Evolutionary conservation across 1,284 basidiomycete genomes (phyloP).

Genomic region (Apiotrichum brassicae): DNA sequence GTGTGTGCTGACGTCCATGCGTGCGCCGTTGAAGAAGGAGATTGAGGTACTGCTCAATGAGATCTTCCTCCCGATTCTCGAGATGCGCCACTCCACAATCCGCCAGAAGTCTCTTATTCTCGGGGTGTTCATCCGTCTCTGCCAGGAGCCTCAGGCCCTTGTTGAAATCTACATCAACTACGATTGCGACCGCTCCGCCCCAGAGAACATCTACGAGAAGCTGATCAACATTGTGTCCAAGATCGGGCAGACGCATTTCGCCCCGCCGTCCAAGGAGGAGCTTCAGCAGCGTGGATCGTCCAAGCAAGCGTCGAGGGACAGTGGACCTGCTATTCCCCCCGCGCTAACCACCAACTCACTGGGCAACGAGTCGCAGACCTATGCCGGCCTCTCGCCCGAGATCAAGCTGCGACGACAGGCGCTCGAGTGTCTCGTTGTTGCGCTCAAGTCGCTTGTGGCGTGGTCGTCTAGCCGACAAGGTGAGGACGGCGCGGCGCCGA

Average conservation of each 20-base stretch:
- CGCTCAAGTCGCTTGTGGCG: slow-evolving; percentile 76
- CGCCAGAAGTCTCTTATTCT: slow-evolving; percentile 90
- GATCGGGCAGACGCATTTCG: slow-evolving; percentile 67
- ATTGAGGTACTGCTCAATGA: slow-evolving; percentile 97
- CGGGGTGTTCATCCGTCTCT: slow-evolving; percentile 75
- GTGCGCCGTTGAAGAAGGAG: slow-evolving; percentile 99
- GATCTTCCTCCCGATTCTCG: slow-evolving; percentile 96
- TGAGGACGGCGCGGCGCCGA: slow-evolving; percentile 15
- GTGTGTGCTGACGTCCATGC: slow-evolving; percentile 86
- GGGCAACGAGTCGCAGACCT: slow-evolving; percentile 48
- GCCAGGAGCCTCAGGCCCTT: slow-evolving; percentile 89
- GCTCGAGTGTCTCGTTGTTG: slow-evolving; percentile 79
- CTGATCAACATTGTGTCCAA: slow-evolving; percentile 92
- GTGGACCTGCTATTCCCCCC: slow-evolving; percentile 52
- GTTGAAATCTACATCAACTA: slow-evolving; percentile 98
- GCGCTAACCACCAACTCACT: slow-evolving; percentile 64
- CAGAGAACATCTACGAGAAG: slow-evolving; percentile 93
- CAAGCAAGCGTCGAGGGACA: slow-evolving; percentile 39
- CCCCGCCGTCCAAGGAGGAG: slow-evolving; percentile 49
- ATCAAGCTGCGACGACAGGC: slow-evolving; percentile 77
- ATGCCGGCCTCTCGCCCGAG: slow-evolving; percentile 66
- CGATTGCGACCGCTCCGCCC: slow-evolving; percentile 86
- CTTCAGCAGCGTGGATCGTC: slow-evolving; percentile 22
- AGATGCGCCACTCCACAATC: slow-evolving; percentile 94
- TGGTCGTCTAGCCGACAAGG: slow-evolving; percentile 61